phyloP scores from a whole-genome alignment of 139 green algal species.

The Spirogloea muscicola region DNA sequence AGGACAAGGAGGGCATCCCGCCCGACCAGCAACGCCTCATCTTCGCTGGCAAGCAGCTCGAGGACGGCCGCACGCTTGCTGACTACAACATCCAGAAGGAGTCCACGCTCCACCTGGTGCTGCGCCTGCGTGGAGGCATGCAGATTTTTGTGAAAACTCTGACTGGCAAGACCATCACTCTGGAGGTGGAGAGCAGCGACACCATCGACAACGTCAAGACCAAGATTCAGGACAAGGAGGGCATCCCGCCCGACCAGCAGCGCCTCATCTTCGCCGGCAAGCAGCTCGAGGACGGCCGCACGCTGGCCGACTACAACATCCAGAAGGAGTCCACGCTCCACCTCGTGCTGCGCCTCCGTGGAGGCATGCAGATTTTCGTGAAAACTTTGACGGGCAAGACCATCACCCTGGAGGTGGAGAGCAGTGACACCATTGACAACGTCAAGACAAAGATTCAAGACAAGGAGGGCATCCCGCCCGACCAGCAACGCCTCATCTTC shows the following conservation, averaged over 20 bases:
- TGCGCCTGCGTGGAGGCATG: slow-evolving; percentile 69
- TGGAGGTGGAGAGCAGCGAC: slow-evolving; percentile 37
- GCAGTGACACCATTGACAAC: slow-evolving; percentile 53
- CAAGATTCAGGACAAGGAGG: slow-evolving; percentile 66
- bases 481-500: slow-evolving; percentile 94
- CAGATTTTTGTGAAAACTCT: slow-evolving; percentile 54
- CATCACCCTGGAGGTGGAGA: slow-evolving; percentile 55
- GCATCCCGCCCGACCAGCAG: slow-evolving; percentile 91
- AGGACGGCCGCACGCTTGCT: slow-evolving; percentile 81
- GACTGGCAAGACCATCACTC: slow-evolving; percentile 33
- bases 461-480: slow-evolving; percentile 71
- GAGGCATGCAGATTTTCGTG: slow-evolving; percentile 56
- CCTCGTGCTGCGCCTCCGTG: slow-evolving; percentile 75
- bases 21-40: slow-evolving; percentile 88
- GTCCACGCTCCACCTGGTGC: slow-evolving; percentile 77
- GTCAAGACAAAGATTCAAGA: slow-evolving; percentile 56
- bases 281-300: slow-evolving; percentile 94
- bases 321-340: slow-evolving; percentile 74
- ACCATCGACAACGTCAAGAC: slow-evolving; percentile 60
- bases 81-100: slow-evolving; percentile 96
- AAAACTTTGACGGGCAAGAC: too few species aligned
- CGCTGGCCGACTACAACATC: slow-evolving; percentile 96
- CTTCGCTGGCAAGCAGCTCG: slow-evolving; percentile 90
- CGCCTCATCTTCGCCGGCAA: slow-evolving; percentile 96
- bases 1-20: slow-evolving; percentile 68